Evolutionary conservation across 441 rosid genomes (phyloP).

Genomic region (Metrosideros polymorpha): DNA sequence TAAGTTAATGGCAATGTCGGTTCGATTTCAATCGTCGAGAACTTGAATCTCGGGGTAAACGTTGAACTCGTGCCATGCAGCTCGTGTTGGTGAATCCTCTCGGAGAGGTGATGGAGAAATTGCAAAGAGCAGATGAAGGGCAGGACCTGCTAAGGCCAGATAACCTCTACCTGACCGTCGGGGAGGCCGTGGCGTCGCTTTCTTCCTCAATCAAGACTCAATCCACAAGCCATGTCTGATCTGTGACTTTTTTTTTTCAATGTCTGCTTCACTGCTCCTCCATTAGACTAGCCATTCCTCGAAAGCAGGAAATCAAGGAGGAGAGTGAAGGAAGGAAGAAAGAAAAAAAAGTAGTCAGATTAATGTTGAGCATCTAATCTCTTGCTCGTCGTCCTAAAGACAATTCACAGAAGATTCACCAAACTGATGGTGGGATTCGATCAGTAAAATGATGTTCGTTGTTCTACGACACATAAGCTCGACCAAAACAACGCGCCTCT

Average conservation of each 20-base stretch:
- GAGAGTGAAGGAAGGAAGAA: not conserved
- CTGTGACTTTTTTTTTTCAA: not conserved
- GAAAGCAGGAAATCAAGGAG: not conserved
- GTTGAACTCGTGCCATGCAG: slow-evolving; percentile 20
- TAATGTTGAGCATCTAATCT: not conserved
- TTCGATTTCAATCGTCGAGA: not conserved
- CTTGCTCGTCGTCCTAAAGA: not conserved
- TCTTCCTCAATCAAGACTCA: slow-evolving; percentile 43
- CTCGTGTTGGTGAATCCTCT: slow-evolving; percentile 85
- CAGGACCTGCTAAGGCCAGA: slow-evolving; percentile 39
- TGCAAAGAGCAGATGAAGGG: slow-evolving; percentile 49
- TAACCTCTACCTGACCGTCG: slow-evolving; percentile 62
- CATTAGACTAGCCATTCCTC: not conserved
- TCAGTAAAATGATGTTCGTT: not conserved
- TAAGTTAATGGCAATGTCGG: not conserved
- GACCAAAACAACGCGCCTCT: not conserved
- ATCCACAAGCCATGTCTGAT: slow-evolving; percentile 32
- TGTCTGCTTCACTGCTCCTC: not conserved
- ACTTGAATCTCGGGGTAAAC: not conserved
- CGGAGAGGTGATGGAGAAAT: slow-evolving; percentile 77
- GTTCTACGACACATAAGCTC: not conserved
- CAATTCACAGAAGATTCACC: not conserved
- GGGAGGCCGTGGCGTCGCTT: slow-evolving; percentile 74
- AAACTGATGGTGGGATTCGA: not conserved
- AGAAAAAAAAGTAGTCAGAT: not conserved